Percentiles rank a stretch among this genome's conserved stretches.
These are phyloP conservation scores for Pinus albicaulis DNA, from an alignment of 75 land plant genomes.

Conservation along the genomic window DNA sequence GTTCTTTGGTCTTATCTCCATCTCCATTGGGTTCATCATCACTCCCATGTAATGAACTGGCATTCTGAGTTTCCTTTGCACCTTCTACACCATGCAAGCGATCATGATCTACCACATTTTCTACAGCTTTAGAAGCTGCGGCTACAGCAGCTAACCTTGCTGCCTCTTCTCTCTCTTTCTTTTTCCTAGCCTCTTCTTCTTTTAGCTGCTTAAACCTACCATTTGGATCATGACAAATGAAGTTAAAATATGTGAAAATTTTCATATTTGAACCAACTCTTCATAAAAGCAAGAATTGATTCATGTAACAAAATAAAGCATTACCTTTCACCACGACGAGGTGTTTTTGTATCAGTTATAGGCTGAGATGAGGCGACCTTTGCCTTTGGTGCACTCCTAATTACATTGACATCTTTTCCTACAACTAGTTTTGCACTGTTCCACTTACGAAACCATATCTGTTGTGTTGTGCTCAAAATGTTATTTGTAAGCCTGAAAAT, in stretches of 20 bases:
- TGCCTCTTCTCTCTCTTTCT: slow-evolving; percentile 50
- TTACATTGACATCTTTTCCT: slow-evolving; percentile 23
- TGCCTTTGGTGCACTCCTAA: slow-evolving; percentile 35
- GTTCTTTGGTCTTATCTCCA: not conserved
- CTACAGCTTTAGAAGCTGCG: slow-evolving; percentile 16
- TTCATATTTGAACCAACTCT: not conserved
- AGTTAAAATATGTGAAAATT: not conserved
- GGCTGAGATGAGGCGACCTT: slow-evolving; percentile 21
- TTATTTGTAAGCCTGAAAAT: slow-evolving; percentile 95
- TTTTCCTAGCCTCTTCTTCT: slow-evolving; percentile 77
- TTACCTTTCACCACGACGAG: slow-evolving; percentile 58
- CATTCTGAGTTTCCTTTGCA: not conserved
- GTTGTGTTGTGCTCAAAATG: slow-evolving; percentile 89
- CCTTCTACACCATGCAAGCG: not conserved
- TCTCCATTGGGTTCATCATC: not conserved
- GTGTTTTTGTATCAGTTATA: slow-evolving; percentile 14
- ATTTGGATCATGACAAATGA: slow-evolving; percentile 1
- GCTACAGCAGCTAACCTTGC: slow-evolving; percentile 28
- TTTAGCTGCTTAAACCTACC: slow-evolving; percentile 77
- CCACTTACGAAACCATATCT: slow-evolving; percentile 79
- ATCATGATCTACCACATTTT: slow-evolving; percentile 2
- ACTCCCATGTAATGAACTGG: not conserved
- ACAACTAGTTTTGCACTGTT: slow-evolving; percentile 75
- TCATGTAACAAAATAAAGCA: not conserved
- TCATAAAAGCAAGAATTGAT: not conserved